A percentile compares a stretch with the other conserved stretches of the same genome.
phyloP scores from a whole-genome alignment of 768 basidiomycete species.

The Lactarius tabidus region DNA sequence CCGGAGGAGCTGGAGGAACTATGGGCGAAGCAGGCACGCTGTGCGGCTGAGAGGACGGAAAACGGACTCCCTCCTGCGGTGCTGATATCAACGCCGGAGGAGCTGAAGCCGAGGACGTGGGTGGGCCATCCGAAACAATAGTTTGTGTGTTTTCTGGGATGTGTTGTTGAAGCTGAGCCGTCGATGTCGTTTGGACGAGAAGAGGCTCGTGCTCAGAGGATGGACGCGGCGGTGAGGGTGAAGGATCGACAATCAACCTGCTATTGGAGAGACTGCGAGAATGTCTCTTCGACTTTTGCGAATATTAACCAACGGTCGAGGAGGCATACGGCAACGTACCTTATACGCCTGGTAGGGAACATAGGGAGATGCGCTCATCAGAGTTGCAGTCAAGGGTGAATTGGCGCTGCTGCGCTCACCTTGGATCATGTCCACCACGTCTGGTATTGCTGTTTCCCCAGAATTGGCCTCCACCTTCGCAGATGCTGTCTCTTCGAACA shows the following conservation, averaged over 20 bases:
- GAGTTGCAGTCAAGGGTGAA: constrained; percentile 7
- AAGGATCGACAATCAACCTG: constrained; percentile 20
- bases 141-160: background rate
- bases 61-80: background rate
- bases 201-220: constrained; percentile 1
- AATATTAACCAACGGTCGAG: constrained; percentile 7
- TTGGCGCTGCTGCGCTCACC: background rate
- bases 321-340: constrained; percentile 29
- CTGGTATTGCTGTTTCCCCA: constrained; percentile 62
- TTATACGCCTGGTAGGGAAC: constrained; percentile 51
- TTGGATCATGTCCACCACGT: constrained; percentile 61
- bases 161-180: background rate
- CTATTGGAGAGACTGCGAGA: constrained; percentile 38
- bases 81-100: background rate
- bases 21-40: background rate
- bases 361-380: constrained; percentile 31
- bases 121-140: background rate
- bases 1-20: background rate
- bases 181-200: background rate
- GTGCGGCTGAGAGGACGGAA: background rate
- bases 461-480: constrained; percentile 57
- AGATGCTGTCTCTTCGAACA: constrained; percentile 46
- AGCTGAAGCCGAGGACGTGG: background rate
- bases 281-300: constrained; percentile 44
- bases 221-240: constrained; percentile 21